These are phyloP conservation scores for Phytophthora cactorum DNA, from an alignment of 352 stramenopile genomes.

Conservation along the genomic window DNA sequence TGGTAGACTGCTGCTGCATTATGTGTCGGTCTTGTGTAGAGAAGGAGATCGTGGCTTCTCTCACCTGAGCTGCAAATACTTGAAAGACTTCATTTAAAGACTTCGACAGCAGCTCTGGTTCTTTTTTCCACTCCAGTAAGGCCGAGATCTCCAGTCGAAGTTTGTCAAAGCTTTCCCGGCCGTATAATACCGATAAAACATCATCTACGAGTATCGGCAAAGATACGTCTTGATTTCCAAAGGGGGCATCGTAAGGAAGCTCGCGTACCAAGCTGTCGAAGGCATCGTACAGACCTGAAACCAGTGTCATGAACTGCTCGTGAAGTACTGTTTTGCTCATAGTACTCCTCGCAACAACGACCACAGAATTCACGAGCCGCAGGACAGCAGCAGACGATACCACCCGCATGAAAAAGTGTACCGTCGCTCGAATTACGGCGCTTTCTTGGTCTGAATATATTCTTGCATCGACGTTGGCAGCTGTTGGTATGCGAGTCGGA, in stretches of 20 bases:
- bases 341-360: background rate
- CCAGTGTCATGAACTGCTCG: background rate
- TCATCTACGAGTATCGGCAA: constrained; percentile 32
- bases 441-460: background rate
- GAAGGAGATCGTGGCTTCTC: background rate
- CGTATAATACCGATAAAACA: constrained; percentile 30
- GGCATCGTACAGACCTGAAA: constrained; percentile 7
- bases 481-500: background rate
- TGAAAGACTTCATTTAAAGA: background rate
- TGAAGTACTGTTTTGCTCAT: background rate
- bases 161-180: constrained; percentile 10
- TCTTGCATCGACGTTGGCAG: background rate
- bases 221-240: background rate
- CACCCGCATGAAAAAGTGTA: background rate
- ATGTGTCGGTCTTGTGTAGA: background rate
- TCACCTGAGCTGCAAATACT: background rate
- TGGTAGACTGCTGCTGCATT: no score
- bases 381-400: background rate
- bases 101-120: background rate
- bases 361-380: background rate
- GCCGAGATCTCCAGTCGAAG: constrained; percentile 14
- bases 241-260: background rate
- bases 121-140: constrained; percentile 1
- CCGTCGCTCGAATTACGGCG: background rate
- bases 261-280: background rate